phyloP scores from a whole-genome alignment of 768 basidiomycete genomes.

The Hypsizygus marmoreus region DNA sequence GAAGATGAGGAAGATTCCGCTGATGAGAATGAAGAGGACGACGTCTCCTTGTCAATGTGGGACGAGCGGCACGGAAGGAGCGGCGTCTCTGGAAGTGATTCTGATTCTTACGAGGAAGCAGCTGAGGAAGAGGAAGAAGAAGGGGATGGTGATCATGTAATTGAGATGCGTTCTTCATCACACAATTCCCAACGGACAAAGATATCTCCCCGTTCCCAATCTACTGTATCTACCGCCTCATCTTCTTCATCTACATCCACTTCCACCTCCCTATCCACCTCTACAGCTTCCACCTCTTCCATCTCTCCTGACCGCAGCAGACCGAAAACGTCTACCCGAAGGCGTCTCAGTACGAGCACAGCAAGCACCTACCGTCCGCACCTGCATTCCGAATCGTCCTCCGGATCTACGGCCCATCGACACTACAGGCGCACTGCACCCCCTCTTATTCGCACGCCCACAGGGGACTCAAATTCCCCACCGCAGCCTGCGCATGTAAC shows the following conservation, averaged over 20 bases:
- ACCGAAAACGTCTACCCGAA: slow-evolving; percentile 19
- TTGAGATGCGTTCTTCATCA: slow-evolving; percentile 59
- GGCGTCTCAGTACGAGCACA: slow-evolving; percentile 21
- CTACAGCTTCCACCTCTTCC: slow-evolving; percentile 27
- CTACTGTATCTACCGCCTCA: slow-evolving; percentile 45
- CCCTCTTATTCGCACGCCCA: slow-evolving; percentile 27
- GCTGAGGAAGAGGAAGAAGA: slow-evolving; percentile 27
- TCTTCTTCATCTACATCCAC: slow-evolving; percentile 42
- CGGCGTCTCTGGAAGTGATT: slow-evolving; percentile 40
- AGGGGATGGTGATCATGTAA: slow-evolving; percentile 48
- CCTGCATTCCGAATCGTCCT: slow-evolving; percentile 28
- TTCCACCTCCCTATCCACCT: slow-evolving; percentile 25
- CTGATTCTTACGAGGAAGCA: slow-evolving; percentile 37
- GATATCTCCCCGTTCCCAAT: slow-evolving; percentile 38
- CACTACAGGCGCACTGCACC: slow-evolving; percentile 23
- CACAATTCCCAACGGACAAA: slow-evolving; percentile 25
- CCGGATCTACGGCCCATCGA: slow-evolving; percentile 30
- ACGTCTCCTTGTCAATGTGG: slow-evolving; percentile 25
- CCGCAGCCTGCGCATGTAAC: slow-evolving; percentile 34
- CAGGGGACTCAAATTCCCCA: slow-evolving; percentile 6
- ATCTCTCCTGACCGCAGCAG: slow-evolving; percentile 17
- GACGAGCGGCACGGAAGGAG: slow-evolving; percentile 20
- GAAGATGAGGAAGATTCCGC: slow-evolving; percentile 67
- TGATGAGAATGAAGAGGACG: slow-evolving; percentile 46
- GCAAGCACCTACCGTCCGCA: slow-evolving; percentile 25